A percentile compares a stretch with the other conserved stretches of the same genome.
These are phyloP conservation scores for Leccinum subgranulosum DNA, from an alignment of 768 basidiomycete species.

Conservation along the genomic window DNA sequence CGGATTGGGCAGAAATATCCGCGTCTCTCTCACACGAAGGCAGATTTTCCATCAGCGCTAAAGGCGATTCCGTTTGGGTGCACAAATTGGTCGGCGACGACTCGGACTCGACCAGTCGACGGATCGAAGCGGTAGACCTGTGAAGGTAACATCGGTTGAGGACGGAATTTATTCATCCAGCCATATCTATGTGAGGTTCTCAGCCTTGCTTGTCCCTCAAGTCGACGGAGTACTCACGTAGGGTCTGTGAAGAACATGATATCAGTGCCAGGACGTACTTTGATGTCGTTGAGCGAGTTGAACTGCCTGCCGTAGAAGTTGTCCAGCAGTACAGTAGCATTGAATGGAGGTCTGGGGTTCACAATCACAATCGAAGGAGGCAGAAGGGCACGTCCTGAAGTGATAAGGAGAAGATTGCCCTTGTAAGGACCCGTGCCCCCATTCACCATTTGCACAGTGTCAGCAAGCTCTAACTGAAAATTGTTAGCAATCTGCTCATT, in stretches of 20 bases:
- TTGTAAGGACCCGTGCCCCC: conserved; percentile 64
- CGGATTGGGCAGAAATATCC: background rate
- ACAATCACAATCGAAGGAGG: conserved; percentile 66
- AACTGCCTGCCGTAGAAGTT: conserved; percentile 82
- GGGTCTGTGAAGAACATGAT: conserved; percentile 77
- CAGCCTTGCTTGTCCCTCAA: background rate
- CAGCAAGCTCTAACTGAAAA: conserved; percentile 53
- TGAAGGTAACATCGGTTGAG: conserved; percentile 60
- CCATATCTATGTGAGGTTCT: conserved; percentile 47
- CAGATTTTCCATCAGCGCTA: conserved; percentile 28
- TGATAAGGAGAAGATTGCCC: conserved; percentile 56
- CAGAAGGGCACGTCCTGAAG: conserved; percentile 59
- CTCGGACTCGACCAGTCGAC: conserved; percentile 57
- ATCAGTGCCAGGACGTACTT: conserved; percentile 63
- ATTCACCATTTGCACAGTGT: conserved; percentile 67
- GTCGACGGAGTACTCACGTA: conserved; percentile 39
- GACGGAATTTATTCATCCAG: conserved; percentile 62
- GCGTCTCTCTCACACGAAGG: conserved; percentile 50
- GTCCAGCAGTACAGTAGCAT: conserved; percentile 68
- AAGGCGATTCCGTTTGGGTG: background rate
- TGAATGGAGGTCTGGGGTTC: conserved; percentile 61
- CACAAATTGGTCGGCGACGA: conserved; percentile 76
- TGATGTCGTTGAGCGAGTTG: conserved; percentile 80
- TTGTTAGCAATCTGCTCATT: background rate
- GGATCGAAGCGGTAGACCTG: conserved; percentile 79